These are phyloP conservation scores for Vishniacozyma victoriae DNA, from an alignment of 768 basidiomycete species.

Conservation along the genomic window DNA sequence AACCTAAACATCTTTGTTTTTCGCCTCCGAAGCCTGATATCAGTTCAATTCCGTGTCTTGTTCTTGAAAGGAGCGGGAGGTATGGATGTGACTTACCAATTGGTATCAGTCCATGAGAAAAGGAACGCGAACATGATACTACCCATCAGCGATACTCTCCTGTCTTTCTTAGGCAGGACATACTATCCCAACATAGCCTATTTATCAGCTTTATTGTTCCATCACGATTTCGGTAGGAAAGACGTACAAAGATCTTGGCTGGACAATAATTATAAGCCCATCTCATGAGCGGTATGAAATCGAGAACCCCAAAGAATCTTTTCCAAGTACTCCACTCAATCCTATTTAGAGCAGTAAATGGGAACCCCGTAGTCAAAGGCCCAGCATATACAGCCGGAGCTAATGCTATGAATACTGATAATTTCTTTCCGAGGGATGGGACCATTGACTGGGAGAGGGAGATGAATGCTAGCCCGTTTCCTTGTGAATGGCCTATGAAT, in stretches of 20 bases:
- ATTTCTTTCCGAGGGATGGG: constrained; percentile 50
- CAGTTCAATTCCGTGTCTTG: neutral
- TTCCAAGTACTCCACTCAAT: constrained; percentile 53
- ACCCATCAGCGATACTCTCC: constrained; percentile 6
- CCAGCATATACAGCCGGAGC: constrained; percentile 55
- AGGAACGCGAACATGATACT: constrained; percentile 53
- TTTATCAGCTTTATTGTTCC: neutral
- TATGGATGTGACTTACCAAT: constrained; percentile 47
- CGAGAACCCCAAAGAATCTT: constrained; percentile 52
- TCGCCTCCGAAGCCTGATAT: constrained; percentile 49
- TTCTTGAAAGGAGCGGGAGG: neutral
- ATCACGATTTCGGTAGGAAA: neutral
- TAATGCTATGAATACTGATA: constrained; percentile 52
- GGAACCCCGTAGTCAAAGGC: constrained; percentile 52
- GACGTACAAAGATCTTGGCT: constrained; percentile 47
- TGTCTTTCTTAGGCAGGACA: constrained; percentile 1
- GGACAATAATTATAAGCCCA: constrained; percentile 51
- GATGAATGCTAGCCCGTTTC: constrained; percentile 53
- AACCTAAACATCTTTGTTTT: constrained; percentile 55
- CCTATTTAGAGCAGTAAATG: constrained; percentile 50
- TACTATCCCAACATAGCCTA: constrained; percentile 47
- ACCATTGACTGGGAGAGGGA: constrained; percentile 53
- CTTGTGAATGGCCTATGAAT: constrained; percentile 55
- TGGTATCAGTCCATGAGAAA: constrained; percentile 53
- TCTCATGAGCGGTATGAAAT: constrained; percentile 55